Evolutionary conservation across 768 basidiomycete species (phyloP).

Genomic region (Suillus luteus): DNA sequence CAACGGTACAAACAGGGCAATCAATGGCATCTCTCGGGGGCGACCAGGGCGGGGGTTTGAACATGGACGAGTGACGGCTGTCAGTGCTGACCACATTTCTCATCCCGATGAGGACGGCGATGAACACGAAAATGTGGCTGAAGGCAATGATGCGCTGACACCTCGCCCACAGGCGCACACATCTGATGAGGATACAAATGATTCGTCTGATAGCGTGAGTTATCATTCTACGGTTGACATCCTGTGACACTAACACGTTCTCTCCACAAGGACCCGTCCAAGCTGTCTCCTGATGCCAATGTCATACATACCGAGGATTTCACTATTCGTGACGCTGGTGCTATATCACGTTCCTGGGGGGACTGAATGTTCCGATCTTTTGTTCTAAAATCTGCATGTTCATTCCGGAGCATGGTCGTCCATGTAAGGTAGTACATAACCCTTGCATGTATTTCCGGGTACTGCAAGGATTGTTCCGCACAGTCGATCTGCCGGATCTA

Average conservation of each 20-base stretch:
- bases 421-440: slow-evolving; percentile 22
- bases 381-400: slow-evolving; percentile 26
- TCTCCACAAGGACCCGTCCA: slow-evolving; percentile 15
- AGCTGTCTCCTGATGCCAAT: slow-evolving; percentile 15
- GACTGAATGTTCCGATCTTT: slow-evolving; percentile 25
- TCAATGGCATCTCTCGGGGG: slow-evolving; percentile 23
- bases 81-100: background rate
- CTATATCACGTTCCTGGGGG: slow-evolving; percentile 37
- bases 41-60: slow-evolving; percentile 23
- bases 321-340: slow-evolving; percentile 32
- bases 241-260: slow-evolving; percentile 15
- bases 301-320: slow-evolving; percentile 29
- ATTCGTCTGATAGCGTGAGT: background rate
- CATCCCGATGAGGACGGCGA: slow-evolving; percentile 4
- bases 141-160: slow-evolving; percentile 10
- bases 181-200: slow-evolving; percentile 8
- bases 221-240: slow-evolving; percentile 3
- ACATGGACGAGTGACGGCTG: slow-evolving; percentile 10
- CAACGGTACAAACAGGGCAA: slow-evolving; percentile 9
- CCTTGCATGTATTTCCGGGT: slow-evolving; percentile 30
- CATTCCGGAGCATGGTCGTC: slow-evolving; percentile 32
- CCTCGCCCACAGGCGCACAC: slow-evolving; percentile 6
- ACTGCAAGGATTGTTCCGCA: slow-evolving; percentile 34
- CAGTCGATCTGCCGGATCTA: slow-evolving; percentile 32
- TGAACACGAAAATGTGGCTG: slow-evolving; percentile 8